A percentile compares a stretch with the other conserved stretches of the same genome.
Conservation (phyloP, 2,329 filamentous ascomycete species). For the Aspergillus awamori region DNA sequence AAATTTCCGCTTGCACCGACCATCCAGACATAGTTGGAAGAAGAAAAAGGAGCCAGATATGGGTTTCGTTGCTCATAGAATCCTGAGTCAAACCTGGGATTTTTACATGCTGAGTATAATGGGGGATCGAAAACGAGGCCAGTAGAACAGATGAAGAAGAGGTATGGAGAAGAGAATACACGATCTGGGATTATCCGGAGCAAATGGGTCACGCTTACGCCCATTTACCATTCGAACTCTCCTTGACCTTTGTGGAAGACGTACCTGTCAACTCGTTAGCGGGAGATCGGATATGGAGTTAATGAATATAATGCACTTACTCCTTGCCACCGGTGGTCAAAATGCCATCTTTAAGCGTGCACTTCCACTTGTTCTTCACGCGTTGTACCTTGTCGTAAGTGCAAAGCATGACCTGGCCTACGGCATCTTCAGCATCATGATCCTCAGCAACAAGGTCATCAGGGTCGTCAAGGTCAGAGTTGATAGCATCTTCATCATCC, state of each 20-base stretch:
- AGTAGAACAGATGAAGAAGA: slow-evolving; percentile 8
- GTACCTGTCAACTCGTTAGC: slow-evolving; percentile 58
- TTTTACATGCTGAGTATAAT: slow-evolving; percentile 14
- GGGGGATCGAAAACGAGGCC: not conserved
- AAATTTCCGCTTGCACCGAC: slow-evolving; percentile 10
- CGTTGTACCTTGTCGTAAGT: slow-evolving; percentile 99
- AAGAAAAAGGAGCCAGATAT: not conserved
- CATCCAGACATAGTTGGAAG: not conserved
- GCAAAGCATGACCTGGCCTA: slow-evolving; percentile 92
- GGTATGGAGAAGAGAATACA: slow-evolving; percentile 12
- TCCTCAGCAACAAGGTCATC: slow-evolving; percentile 84
- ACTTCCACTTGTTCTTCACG: slow-evolving; percentile 99
- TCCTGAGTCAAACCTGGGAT: not conserved
- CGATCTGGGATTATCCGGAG: not conserved
- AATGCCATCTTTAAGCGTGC: slow-evolving; percentile 93
- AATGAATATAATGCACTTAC: slow-evolving; percentile 47
- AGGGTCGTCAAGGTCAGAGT: slow-evolving; percentile 94
- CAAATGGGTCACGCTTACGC: not conserved
- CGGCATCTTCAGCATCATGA: slow-evolving; percentile 81
- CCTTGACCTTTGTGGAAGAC: slow-evolving; percentile 97
- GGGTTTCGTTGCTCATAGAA: not conserved
- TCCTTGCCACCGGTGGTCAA: slow-evolving; percentile 92
- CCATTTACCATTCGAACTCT: slow-evolving; percentile 89
- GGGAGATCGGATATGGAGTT: not conserved
- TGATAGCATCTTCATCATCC: slow-evolving; percentile 91